phyloP scores from a whole-genome alignment of 2,329 filamentous ascomycete species.

The Fusarium austroafricanum region DNA sequence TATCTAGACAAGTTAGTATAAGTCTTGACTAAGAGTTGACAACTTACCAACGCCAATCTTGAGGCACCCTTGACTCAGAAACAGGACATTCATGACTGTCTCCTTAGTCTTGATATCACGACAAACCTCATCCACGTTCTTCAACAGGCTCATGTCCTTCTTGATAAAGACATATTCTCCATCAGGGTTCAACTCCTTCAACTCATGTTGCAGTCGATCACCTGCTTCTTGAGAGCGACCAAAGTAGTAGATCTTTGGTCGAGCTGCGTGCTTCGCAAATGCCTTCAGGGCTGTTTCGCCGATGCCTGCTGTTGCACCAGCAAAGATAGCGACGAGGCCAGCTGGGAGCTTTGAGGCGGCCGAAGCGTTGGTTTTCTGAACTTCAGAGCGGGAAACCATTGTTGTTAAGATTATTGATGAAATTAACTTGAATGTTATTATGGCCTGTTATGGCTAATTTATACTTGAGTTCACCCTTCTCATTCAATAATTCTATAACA shows the following conservation, averaged over 20 bases:
- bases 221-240: slow-evolving; percentile 57
- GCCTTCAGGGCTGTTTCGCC: slow-evolving; percentile 60
- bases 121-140: slow-evolving; percentile 62
- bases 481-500: neutral
- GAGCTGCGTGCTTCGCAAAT: slow-evolving; percentile 55
- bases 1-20: slow-evolving; percentile 55
- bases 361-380: slow-evolving; percentile 28
- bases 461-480: neutral
- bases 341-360: slow-evolving; percentile 15
- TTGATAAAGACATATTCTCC: slow-evolving; percentile 61
- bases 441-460: neutral
- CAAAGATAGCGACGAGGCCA: slow-evolving; percentile 60
- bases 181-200: slow-evolving; percentile 55
- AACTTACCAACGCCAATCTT: slow-evolving; percentile 39
- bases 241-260: slow-evolving; percentile 63
- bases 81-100: slow-evolving; percentile 58
- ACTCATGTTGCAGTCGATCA: slow-evolving; percentile 54
- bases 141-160: slow-evolving; percentile 62
- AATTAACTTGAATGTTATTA: rapidly evolving
- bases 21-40: neutral
- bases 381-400: slow-evolving; percentile 32
- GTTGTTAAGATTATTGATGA: neutral
- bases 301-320: slow-evolving; percentile 67
- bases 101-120: slow-evolving; percentile 58
- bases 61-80: slow-evolving; percentile 56